These are phyloP conservation scores for Clarkia xantiana DNA, from an alignment of 345 rosid species.

Conservation along the genomic window DNA sequence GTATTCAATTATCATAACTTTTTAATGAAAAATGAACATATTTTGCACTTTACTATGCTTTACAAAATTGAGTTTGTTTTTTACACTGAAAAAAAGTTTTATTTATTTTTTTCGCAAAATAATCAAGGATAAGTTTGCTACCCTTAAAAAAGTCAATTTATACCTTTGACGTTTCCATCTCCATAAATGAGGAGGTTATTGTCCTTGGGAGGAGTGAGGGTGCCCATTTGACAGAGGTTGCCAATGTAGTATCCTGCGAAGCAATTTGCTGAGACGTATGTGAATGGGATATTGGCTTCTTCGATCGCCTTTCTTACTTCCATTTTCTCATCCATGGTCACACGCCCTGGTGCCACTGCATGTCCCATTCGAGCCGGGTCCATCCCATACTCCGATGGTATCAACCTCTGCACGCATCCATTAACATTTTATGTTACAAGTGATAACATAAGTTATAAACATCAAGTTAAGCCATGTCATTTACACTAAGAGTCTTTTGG, in stretches of 20 bases:
- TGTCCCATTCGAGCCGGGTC: constrained; percentile 64
- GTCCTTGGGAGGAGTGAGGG: constrained; percentile 48
- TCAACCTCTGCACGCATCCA: constrained; percentile 59
- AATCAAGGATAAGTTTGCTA: too few species aligned
- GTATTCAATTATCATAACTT: too few species aligned
- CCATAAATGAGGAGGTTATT: constrained; percentile 43
- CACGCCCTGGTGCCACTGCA: constrained; percentile 70
- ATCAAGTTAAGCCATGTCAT: too few species aligned
- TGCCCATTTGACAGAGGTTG: constrained; percentile 46
- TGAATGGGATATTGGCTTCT: constrained; percentile 53
- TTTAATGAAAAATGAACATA: too few species aligned
- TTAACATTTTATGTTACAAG: too few species aligned
- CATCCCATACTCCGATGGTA: constrained; percentile 87
- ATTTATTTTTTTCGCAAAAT: too few species aligned
- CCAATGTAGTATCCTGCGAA: constrained; percentile 66
- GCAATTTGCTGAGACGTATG: constrained; percentile 61
- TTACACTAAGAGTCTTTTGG: too few species aligned
- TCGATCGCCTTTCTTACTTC: constrained; percentile 59
- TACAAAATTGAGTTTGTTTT: too few species aligned
- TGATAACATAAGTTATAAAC: too few species aligned
- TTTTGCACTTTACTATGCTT: too few species aligned
- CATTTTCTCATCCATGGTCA: constrained; percentile 71
- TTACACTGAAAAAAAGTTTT: too few species aligned
- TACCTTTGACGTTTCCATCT: constrained; percentile 69
- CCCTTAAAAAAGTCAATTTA: too few species aligned